Base-by-base conservation (phyloP, 352 stramenopile species). In the Ochromonadaceae sp. region DNA sequence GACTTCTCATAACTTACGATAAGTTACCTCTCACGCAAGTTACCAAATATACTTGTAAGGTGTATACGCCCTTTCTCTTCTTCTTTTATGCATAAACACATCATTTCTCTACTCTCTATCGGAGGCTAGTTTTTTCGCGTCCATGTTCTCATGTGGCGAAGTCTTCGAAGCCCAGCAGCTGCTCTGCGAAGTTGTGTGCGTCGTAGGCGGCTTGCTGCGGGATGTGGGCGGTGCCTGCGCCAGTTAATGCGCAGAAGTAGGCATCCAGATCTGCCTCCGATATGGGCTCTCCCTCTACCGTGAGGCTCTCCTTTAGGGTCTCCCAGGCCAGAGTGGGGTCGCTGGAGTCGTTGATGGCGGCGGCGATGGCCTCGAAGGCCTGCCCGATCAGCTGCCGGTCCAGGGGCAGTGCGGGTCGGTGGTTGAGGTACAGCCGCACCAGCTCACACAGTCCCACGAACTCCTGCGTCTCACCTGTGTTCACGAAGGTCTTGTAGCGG, bases 391-490 rank as follows among this genome's bases (percentile, higher is more conserved):
- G 72, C 10, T 72, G 66, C 43, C 87, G 90, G 26, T 76, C 78
- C 36, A 89, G 80, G 14, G 80, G 81, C 47, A 88, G 83, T 15
- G 93, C 85, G 0, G 86, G 83, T 0, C 86, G 82, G 67, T 95
- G 87, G 70, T 95, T 95, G 44, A 93, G 76, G 70, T 93, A 95
- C 26, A 95, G 72, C 66, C 83, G 85, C 56, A 94, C 79, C 32
- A 94, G 81, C n/a, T 88, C 80, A 66, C 58, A 32, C n/a, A 78
- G 44, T 2, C 61, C 48, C 30, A 76, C 66, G 1, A 38, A 26
- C 22, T 75, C 65, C 36, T 36, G 26, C 2, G 70, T 69, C 58
- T 78, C 59, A n/a, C 75, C 75, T 0, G 72, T 81, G 30, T 70
- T 55, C 12, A 73, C 71, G 49, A 81, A 81, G 15, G 65, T 47